Conservation (phyloP, 345 rosid species). For the Euphorbia tirucalli region DNA sequence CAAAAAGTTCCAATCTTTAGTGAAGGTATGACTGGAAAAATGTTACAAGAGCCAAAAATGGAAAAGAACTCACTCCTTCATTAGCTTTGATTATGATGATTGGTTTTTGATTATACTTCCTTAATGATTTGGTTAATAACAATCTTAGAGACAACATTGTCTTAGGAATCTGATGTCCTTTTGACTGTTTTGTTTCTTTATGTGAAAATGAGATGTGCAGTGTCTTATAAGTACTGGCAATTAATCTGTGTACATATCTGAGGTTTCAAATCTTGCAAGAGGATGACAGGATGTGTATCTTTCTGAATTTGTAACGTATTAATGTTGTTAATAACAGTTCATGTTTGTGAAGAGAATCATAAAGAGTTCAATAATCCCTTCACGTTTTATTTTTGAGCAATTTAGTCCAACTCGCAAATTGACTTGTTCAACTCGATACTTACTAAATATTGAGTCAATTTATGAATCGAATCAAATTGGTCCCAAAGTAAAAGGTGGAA, state of each 20-base stretch:
- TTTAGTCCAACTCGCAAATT: too few species aligned
- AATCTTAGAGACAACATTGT: background rate
- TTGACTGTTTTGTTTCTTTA: background rate
- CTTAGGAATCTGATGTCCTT: background rate
- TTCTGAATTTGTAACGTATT: background rate
- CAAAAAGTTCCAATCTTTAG: constrained; percentile 41
- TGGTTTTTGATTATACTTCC: background rate
- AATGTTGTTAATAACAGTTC: background rate
- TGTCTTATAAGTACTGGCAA: background rate
- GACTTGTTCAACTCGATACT: too few species aligned
- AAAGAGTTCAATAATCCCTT: too few species aligned
- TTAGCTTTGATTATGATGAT: background rate
- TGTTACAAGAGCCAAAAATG: background rate
- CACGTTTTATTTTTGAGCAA: too few species aligned
- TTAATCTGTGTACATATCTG: constrained; percentile 1
- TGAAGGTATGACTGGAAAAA: constrained; percentile 18
- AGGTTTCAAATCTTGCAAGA: background rate
- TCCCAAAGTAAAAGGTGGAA: too few species aligned
- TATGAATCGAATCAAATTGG: too few species aligned
- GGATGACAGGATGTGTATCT: background rate
- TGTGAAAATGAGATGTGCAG: background rate
- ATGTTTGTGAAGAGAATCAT: background rate
- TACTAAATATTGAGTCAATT: too few species aligned
- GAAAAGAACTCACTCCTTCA: background rate
- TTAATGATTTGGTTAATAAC: background rate